Conservation (phyloP, 129 eudicot species). For the Arctium minus region DNA sequence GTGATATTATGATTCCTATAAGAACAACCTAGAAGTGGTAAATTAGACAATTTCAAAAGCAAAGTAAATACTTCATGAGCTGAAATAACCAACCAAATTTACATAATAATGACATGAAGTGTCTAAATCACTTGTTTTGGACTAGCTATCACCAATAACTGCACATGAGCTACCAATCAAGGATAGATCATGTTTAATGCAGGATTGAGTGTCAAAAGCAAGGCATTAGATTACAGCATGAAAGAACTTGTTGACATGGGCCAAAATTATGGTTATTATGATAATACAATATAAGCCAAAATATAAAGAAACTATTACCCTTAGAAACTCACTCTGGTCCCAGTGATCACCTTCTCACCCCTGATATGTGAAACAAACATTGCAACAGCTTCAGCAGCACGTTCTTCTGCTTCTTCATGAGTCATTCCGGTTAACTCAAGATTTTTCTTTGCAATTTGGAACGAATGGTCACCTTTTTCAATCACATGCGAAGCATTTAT, state of each 20-base stretch:
- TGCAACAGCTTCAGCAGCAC: slow-evolving; percentile 61
- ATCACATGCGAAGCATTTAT: slow-evolving; percentile 53
- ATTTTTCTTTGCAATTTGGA: slow-evolving; percentile 78
- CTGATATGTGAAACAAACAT: slow-evolving; percentile 41
- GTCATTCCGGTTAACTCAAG: slow-evolving; percentile 47
- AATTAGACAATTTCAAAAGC: too few species aligned
- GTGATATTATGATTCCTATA: too few species aligned
- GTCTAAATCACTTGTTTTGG: not conserved
- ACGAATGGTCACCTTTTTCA: slow-evolving; percentile 90
- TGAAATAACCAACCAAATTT: too few species aligned
- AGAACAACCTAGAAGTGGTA: too few species aligned
- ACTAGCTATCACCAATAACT: not conserved
- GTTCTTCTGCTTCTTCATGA: slow-evolving; percentile 59
- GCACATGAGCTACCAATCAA: not conserved
- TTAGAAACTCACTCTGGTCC: slow-evolving; percentile 10
- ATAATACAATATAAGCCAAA: not conserved
- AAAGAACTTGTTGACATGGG: not conserved
- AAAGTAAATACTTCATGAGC: too few species aligned
- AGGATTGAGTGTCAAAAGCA: not conserved
- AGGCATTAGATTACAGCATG: not conserved
- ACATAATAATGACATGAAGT: not conserved
- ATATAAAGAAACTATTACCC: slow-evolving; percentile 14
- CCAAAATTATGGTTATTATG: not conserved
- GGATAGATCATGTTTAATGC: not conserved
- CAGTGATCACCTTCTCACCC: slow-evolving; percentile 18